These are phyloP conservation scores for Fomitopsis palustris DNA, from an alignment of 1,284 basidiomycete species.

Conservation along the genomic window DNA sequence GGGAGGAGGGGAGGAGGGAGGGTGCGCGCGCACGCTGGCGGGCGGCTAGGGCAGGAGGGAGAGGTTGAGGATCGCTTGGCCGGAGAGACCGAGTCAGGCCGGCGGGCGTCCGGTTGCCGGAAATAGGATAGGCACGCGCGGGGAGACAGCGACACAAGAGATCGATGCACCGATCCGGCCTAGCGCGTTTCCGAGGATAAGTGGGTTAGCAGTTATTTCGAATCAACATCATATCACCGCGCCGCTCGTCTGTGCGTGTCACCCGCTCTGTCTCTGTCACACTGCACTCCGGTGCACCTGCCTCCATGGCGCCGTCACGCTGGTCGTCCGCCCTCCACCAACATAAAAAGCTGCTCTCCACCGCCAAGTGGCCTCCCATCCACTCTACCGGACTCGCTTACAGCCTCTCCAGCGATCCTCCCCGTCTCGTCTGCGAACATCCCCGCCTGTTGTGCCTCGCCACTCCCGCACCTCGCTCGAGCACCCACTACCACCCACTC, in stretches of 20 bases:
- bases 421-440: neutral
- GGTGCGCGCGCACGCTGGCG: neutral
- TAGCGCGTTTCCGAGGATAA: conserved; percentile 1
- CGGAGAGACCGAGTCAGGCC: neutral
- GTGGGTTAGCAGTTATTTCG: neutral
- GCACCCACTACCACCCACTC: conserved; percentile 4
- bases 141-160: neutral
- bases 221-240: neutral
- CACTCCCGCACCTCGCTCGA: conserved; percentile 1
- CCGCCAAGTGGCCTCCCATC: neutral
- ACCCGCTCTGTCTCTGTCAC: conserved; percentile 1
- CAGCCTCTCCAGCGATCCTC: neutral
- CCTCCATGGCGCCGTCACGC: conserved; percentile 1
- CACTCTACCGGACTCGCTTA: neutral
- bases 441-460: conserved; percentile 7
- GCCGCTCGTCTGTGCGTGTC: neutral
- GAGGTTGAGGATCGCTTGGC: neutral
- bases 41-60: neutral
- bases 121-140: neutral
- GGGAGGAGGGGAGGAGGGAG: neutral
- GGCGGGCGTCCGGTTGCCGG: neutral
- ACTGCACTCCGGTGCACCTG: neutral
- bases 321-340: neutral
- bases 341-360: neutral
- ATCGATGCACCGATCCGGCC: neutral